phyloP scores from a whole-genome alignment of 805 yeast genomes.

The Saccharomycopsis sp. region DNA sequence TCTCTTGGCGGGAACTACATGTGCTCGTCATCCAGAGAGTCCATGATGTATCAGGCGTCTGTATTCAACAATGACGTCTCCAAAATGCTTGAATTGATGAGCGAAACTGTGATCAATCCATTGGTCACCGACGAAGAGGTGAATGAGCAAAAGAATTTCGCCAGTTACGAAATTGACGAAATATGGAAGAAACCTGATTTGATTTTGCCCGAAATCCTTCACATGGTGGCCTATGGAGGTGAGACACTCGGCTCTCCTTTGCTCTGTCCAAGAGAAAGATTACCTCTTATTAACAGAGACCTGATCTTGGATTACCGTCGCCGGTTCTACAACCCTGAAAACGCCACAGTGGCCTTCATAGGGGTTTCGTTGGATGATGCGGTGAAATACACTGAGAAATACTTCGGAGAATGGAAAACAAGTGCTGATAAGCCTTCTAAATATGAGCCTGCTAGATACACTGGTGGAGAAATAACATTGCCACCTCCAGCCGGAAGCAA shows the following conservation, averaged over 20 bases:
- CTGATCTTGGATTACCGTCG: conserved; percentile 42
- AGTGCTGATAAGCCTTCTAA: conserved; percentile 21
- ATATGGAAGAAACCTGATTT: conserved; percentile 78
- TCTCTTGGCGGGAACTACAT: conserved; percentile 89
- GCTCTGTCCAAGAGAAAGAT: conserved; percentile 66
- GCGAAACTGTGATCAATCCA: conserved; percentile 76
- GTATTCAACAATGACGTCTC: conserved; percentile 84
- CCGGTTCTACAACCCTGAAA: conserved; percentile 67
- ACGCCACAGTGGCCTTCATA: conserved; percentile 77
- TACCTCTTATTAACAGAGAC: conserved; percentile 45
- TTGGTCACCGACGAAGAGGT: conserved; percentile 61
- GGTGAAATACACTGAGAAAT: conserved; percentile 48
- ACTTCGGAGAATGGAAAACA: conserved; percentile 55
- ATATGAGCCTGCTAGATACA: conserved; percentile 40
- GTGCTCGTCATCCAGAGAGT: conserved; percentile 87
- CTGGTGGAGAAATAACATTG: conserved; percentile 52
- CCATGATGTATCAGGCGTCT: conserved; percentile 89
- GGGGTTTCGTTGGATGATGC: conserved; percentile 76
- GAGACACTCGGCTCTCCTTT: conserved; percentile 82
- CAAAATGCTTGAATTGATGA: conserved; percentile 64
- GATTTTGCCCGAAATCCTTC: conserved; percentile 84
- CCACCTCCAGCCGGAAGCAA: conserved; percentile 32
- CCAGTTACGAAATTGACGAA: conserved; percentile 77
- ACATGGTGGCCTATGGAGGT: conserved; percentile 66
- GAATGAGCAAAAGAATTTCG: conserved; percentile 62